A percentile compares a stretch with the other conserved stretches of the same genome.
phyloP scores from a whole-genome alignment of 805 yeast species.

The Myxozyma monticola region DNA sequence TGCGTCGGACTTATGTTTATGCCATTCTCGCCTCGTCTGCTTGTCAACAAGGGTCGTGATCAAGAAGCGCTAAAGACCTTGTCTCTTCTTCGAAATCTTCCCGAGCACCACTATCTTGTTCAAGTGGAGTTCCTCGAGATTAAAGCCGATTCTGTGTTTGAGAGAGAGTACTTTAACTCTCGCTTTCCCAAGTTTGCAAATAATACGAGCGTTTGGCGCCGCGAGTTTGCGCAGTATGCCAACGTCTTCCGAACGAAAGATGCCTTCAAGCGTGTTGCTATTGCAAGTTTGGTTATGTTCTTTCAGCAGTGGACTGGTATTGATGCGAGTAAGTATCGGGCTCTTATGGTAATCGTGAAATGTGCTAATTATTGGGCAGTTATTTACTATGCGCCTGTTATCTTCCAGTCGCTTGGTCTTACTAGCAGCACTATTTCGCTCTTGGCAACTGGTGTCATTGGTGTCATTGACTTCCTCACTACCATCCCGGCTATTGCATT shows the following conservation, averaged over 20 bases:
- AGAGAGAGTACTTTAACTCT: too few relatives aligned
- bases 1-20: constrained; percentile 44
- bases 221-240: constrained; percentile 9
- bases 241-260: constrained; percentile 6
- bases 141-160: constrained; percentile 23
- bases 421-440: constrained; percentile 48
- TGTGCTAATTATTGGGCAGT: too few relatives aligned
- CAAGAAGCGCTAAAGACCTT: constrained; percentile 33
- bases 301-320: constrained; percentile 43
- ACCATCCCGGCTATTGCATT: constrained; percentile 56
- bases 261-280: constrained; percentile 10
- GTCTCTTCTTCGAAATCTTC: constrained; percentile 28
- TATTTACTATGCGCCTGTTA: constrained; percentile 49
- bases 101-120: constrained; percentile 23
- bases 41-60: constrained; percentile 33
- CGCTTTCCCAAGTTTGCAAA: neutral
- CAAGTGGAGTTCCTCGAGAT: constrained; percentile 25
- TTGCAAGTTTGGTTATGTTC: constrained; percentile 9
- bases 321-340: constrained; percentile 49
- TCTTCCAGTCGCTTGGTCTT: constrained; percentile 50
- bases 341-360: too few relatives aligned
- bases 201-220: constrained; percentile 4
- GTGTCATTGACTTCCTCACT: constrained; percentile 51
- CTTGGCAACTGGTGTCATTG: constrained; percentile 44
- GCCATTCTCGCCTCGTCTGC: constrained; percentile 57